Evolutionary conservation across 1,284 basidiomycete species (phyloP), one percentile per base, ranked within the genome.

Genomic region (Cystobasidium slooffiae): DNA sequence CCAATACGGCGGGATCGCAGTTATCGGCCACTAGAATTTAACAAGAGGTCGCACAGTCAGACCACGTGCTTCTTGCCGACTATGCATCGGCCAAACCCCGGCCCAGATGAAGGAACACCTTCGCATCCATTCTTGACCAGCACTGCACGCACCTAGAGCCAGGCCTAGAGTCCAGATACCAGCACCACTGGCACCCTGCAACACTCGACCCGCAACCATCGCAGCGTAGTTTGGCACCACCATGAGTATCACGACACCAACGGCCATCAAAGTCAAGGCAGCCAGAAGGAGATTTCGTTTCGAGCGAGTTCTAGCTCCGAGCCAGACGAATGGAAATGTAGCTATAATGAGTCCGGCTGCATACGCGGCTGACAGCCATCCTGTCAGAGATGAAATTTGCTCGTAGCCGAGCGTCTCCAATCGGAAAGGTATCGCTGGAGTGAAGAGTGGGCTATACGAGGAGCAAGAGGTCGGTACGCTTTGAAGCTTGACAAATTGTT

Each of bases 361-460:
- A 53, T 73, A 73, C 12, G 70, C 70, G 24, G 70, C 70, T 31
- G 62, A 53, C 20, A 66, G 62, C 70, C 70, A 73, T n/a, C 70
- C 70, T 66, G 70, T 73, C 20, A 65, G 49, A 22, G 62, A 58
- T 46, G 63, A 52, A 43, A 66, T 66, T 51, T 52, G 55, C 10
- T 31, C 52, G 41, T 73, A 73, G 14, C 70, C 63, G 14, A 73
- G 70, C 14, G 46, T 53, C 47, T 65, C 63, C n/a, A 73, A 37
- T 49, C 70, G 62, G 39, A 66, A 65, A 20, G 70, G 70, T 12
- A 73, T 65, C 14, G 70, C 70, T 41, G 70, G 70, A 8, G 62
- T 73, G 20, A 65, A 73, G 31, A 73, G 70, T 31, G 70, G 70
- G 37, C 56, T 59, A n/a, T 1, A 24, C 7, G 14, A 39, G n/a